These are phyloP conservation scores for Spiromastix sp. DNA, from an alignment of 2,329 filamentous ascomycete genomes.

Conservation along the genomic window DNA sequence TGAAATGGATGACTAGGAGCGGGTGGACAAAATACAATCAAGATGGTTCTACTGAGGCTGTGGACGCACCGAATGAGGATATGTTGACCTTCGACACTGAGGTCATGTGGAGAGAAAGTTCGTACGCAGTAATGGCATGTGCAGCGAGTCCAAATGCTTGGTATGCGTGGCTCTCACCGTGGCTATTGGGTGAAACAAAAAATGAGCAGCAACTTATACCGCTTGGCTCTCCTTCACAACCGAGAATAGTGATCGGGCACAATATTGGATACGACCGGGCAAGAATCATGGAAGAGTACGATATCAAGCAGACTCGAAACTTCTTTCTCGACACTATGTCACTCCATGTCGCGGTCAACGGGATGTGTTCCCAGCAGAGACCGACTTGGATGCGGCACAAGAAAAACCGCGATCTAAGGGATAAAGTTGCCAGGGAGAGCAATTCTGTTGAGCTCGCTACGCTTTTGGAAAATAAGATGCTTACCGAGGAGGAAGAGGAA, in stretches of 20 bases:
- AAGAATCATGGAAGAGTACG: conserved; percentile 80
- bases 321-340: conserved; percentile 97
- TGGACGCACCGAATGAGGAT: conserved; percentile 67
- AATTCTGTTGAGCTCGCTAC: conserved; percentile 60
- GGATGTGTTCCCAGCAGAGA: conserved; percentile 94
- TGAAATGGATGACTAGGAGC: conserved; percentile 65
- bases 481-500: conserved; percentile 80
- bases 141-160: conserved; percentile 80
- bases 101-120: conserved; percentile 87
- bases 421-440: conserved; percentile 64
- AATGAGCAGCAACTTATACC: conserved; percentile 75
- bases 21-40: conserved; percentile 90
- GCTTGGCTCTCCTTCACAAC: conserved; percentile 62
- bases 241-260: conserved; percentile 79
- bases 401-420: conserved; percentile 75
- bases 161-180: conserved; percentile 97
- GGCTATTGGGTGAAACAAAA: conserved; percentile 74
- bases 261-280: conserved; percentile 94
- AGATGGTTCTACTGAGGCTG: conserved; percentile 60
- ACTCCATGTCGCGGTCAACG: conserved; percentile 91
- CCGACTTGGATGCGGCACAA: conserved; percentile 97
- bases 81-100: conserved; percentile 93
- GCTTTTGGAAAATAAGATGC: conserved; percentile 55
- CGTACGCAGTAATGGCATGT: conserved; percentile 94
- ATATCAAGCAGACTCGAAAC: conserved; percentile 69